Conservation (phyloP, 2,329 filamentous ascomycete species). For the Emmonsiellopsis sp. region DNA sequence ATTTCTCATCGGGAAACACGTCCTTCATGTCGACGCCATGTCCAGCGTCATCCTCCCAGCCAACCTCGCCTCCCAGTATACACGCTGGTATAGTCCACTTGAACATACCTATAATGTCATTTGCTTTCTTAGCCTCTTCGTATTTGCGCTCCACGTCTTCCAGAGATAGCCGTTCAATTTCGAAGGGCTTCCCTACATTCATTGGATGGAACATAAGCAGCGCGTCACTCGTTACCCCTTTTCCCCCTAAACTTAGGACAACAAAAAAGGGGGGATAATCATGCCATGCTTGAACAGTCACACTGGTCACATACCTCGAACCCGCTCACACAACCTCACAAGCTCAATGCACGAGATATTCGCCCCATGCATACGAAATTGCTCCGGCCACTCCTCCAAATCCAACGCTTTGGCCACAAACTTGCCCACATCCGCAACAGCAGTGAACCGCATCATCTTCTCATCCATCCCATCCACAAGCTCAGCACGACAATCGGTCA, state of each 20-base stretch:
- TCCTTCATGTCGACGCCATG: not conserved
- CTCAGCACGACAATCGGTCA: not conserved
- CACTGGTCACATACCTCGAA: not conserved
- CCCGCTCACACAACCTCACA: not conserved
- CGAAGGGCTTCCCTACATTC: not conserved
- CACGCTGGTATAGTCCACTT: not conserved
- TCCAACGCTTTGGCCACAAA: slow-evolving; percentile 1
- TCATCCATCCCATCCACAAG: slow-evolving; percentile 1
- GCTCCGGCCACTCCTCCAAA: not conserved
- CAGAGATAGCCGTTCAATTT: not conserved
- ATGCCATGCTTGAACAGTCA: not conserved
- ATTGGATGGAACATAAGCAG: not conserved
- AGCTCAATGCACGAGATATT: not conserved
- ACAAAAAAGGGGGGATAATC: too few species aligned
- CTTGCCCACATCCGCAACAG: not conserved
- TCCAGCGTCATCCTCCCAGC: not conserved
- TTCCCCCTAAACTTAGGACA: too few species aligned
- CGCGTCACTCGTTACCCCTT: not conserved
- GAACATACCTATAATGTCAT: not conserved
- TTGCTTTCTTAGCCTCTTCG: not conserved
- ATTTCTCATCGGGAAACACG: slow-evolving; percentile 1
- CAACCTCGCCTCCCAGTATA: not conserved
- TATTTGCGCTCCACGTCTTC: not conserved
- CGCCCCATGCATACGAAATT: not conserved
- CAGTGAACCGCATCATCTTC: not conserved